Evolutionary conservation across 257 asterid genomes (phyloP), one percentile per base, ranked within the genome.

Genomic region (Eucommia ulmoides): DNA sequence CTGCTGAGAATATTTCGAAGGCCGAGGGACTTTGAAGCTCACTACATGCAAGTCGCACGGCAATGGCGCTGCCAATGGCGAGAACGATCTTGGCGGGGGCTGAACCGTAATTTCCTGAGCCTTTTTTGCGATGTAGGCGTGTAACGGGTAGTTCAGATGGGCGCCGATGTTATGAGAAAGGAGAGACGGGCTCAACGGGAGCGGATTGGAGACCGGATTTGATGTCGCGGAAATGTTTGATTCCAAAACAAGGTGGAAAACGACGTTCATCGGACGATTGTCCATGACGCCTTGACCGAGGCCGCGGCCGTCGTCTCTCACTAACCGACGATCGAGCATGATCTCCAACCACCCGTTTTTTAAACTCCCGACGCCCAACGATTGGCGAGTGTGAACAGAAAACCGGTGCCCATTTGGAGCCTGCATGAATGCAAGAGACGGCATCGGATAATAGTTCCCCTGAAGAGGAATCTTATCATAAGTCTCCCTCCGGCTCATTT

Each of bases 401-500:
- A 91, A 83, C 47, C 96, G 93, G 12, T 65, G 65, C n/a, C 96
- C 94, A 5, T 66, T 55, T 48, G 74, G 41, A 22, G 79, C 85
- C 61, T 83, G 93, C 79, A 91, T 73, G 55, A 86, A 83, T 58
- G 94, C 94, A 23, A 91, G 94, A 41, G 94, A 77, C 20, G 96
- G 96, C 92, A 91, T 86, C 3, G 96, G 99, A 24, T 86, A 91
- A 76, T 86, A 91, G 64, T 91, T 91, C 12, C 99, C 99, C 65
- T 91, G 99, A 52, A 82, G 53, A 1, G 99, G 95, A 55, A 91
- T 86, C 77, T 91, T 91, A 66, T 81, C 92, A 50, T 86, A 91
- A 1, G 96, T 81, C 63, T 91, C 95, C 57, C 96, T 66, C 10
- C 94, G 92, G 75, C 94, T 91, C 89, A 69, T 91, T 49, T 91